Evolutionary conservation across 805 yeast species (phyloP).

Genomic region (Schwanniomyces vanrijiae): DNA sequence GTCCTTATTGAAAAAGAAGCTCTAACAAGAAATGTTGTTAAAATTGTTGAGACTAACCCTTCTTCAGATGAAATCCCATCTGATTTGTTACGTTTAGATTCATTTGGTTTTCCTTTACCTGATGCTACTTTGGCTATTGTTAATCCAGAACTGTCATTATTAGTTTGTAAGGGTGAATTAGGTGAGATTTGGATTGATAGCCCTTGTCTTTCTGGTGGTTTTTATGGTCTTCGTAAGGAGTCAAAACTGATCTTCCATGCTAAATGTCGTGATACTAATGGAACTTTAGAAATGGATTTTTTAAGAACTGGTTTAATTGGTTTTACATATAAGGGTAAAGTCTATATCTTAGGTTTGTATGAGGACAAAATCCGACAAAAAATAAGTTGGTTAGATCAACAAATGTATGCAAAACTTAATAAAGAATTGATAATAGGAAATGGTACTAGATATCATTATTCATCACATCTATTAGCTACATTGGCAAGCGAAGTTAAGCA

Average conservation of each 20-base stretch:
- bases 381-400: slow-evolving; percentile 63
- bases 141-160: slow-evolving; percentile 82
- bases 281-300: slow-evolving; percentile 72
- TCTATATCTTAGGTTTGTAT: slow-evolving; percentile 83
- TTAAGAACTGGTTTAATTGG: slow-evolving; percentile 91
- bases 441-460: slow-evolving; percentile 67
- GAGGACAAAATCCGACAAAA: slow-evolving; percentile 89
- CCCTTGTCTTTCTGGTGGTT: slow-evolving; percentile 87
- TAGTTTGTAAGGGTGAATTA: slow-evolving; percentile 74
- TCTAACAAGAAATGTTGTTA: slow-evolving; percentile 68
- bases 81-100: slow-evolving; percentile 67
- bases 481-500: slow-evolving; percentile 78
- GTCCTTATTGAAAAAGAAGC: slow-evolving; percentile 73
- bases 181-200: slow-evolving; percentile 99
- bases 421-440: slow-evolving; percentile 34
- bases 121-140: slow-evolving; percentile 93
- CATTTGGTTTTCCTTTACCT: slow-evolving; percentile 93
- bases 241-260: slow-evolving; percentile 81
- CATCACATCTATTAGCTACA: slow-evolving; percentile 84
- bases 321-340: slow-evolving; percentile 81
- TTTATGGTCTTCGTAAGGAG: slow-evolving; percentile 67
- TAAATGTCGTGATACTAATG: slow-evolving; percentile 69
- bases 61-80: slow-evolving; percentile 45
- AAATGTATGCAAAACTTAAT: slow-evolving; percentile 26
- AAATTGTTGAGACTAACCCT: slow-evolving; percentile 61